Percentiles rank a stretch among this genome's conserved stretches.
These are phyloP conservation scores for Fraxinus pennsylvanica DNA, from an alignment of 257 asterid genomes.

Conservation along the genomic window DNA sequence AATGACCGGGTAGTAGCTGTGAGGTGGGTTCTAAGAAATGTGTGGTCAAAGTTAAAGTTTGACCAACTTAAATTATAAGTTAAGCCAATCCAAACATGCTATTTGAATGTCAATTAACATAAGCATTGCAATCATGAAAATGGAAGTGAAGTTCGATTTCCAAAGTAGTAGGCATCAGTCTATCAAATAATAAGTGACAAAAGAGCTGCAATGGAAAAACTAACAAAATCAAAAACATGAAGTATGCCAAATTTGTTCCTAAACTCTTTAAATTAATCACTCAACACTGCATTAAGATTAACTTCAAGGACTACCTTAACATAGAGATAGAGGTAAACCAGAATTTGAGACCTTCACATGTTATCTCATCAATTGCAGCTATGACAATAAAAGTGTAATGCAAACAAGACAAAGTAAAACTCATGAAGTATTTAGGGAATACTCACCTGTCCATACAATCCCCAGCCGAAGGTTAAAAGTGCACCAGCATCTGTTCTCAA, in stretches of 20 bases:
- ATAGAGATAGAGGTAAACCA: neutral
- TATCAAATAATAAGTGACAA: neutral
- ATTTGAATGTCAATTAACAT: neutral
- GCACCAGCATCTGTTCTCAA: slow-evolving; percentile 85
- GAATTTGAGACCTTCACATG: slow-evolving; percentile 10
- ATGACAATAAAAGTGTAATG: neutral
- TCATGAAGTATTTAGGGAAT: slow-evolving; percentile 12
- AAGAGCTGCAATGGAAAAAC: neutral
- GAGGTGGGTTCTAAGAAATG: too few species aligned
- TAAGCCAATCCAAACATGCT: too few species aligned
- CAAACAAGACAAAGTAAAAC: slow-evolving; percentile 21
- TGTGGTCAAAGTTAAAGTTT: too few species aligned
- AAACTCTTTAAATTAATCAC: neutral
- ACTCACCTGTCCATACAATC: slow-evolving; percentile 93
- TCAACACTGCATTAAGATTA: neutral
- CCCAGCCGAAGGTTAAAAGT: slow-evolving; percentile 94
- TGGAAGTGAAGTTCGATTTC: neutral
- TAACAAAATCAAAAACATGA: neutral
- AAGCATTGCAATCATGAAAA: neutral
- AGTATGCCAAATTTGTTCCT: neutral
- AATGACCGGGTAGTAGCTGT: too few species aligned
- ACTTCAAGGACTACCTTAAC: slow-evolving; percentile 12
- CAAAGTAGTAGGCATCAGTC: neutral
- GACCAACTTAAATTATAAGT: too few species aligned
- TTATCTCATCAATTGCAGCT: neutral